A percentile compares a stretch with the other conserved stretches of the same genome.
Conservation (phyloP, 352 stramenopile species). For the Globisporangium nagaii region DNA sequence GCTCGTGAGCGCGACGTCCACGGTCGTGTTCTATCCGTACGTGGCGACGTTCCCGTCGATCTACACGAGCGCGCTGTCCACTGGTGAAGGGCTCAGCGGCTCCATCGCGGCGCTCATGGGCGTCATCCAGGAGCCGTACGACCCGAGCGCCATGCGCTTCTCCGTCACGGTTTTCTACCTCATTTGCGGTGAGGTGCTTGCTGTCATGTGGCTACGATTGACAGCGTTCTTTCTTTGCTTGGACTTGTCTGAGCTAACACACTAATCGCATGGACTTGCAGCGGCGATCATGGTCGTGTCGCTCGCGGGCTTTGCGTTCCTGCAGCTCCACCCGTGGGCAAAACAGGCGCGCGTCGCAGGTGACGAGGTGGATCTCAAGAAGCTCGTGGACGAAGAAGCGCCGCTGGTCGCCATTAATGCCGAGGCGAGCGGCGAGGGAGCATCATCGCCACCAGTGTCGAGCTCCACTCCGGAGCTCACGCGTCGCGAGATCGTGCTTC, state of each 20-base stretch:
- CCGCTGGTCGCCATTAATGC: slow-evolving; percentile 12
- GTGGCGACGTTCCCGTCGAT: slow-evolving; percentile 54
- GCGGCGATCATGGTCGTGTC: slow-evolving; percentile 50
- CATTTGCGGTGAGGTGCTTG: slow-evolving; percentile 36
- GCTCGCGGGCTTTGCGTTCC: slow-evolving; percentile 43
- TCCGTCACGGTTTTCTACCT: slow-evolving; percentile 57
- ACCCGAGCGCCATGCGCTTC: slow-evolving; percentile 33
- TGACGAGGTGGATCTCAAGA: background rate
- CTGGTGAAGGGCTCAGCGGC: slow-evolving; percentile 59
- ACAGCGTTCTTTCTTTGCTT: background rate
- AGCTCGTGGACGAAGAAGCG: slow-evolving; percentile 20
- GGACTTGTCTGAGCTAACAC: no score
- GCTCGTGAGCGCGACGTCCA: slow-evolving; percentile 66
- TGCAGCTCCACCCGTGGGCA: slow-evolving; percentile 40
- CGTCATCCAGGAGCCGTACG: slow-evolving; percentile 51
- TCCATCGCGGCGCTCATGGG: slow-evolving; percentile 52
- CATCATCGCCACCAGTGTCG: background rate
- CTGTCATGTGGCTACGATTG: no score
- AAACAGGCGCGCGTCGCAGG: slow-evolving; percentile 9
- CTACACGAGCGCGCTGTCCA: slow-evolving; percentile 61
- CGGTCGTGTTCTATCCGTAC: slow-evolving; percentile 69
- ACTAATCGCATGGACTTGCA: no score
- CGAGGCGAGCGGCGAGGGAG: background rate
- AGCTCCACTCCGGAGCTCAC: slow-evolving; percentile 16
- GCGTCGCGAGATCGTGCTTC: slow-evolving; percentile 18